These are phyloP conservation scores for Trichophyton schoenleinii DNA, from an alignment of 2,329 filamentous ascomycete genomes.

Conservation along the genomic window DNA sequence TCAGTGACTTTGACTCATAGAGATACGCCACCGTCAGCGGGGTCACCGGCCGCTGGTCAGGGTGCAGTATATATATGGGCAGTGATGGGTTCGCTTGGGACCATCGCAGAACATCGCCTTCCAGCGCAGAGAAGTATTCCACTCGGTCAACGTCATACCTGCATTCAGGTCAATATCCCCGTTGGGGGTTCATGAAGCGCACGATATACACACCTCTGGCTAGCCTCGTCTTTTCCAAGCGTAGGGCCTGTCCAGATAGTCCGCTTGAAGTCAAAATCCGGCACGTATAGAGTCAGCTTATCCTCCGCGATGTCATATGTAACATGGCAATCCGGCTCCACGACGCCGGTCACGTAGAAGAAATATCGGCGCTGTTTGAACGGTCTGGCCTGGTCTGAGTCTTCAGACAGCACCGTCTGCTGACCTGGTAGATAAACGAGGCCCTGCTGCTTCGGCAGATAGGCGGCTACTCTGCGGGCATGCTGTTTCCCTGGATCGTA, in stretches of 20 bases:
- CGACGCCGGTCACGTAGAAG: slow-evolving; percentile 46
- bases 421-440: slow-evolving; percentile 47
- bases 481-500: slow-evolving; percentile 37
- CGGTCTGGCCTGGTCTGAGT: slow-evolving; percentile 43
- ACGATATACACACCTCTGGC: slow-evolving; percentile 30
- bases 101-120: slow-evolving; percentile 38
- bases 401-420: slow-evolving; percentile 39
- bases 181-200: too few relatives aligned
- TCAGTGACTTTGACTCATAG: slow-evolving; percentile 19
- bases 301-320: slow-evolving; percentile 49
- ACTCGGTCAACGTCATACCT: slow-evolving; percentile 61
- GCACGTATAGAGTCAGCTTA: slow-evolving; percentile 59
- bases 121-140: slow-evolving; percentile 41
- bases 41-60: slow-evolving; percentile 22
- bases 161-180: slow-evolving; percentile 8
- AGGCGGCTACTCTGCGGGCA: slow-evolving; percentile 34
- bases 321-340: slow-evolving; percentile 43
- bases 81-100: slow-evolving; percentile 15
- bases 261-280: slow-evolving; percentile 47
- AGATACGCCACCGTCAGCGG: not conserved
- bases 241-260: slow-evolving; percentile 34
- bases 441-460: slow-evolving; percentile 30
- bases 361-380: slow-evolving; percentile 52
- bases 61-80: slow-evolving; percentile 28
- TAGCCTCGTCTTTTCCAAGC: slow-evolving; percentile 43